Base-by-base conservation (phyloP, 2,329 filamentous ascomycete genomes). In the Falciphora oryzae region DNA sequence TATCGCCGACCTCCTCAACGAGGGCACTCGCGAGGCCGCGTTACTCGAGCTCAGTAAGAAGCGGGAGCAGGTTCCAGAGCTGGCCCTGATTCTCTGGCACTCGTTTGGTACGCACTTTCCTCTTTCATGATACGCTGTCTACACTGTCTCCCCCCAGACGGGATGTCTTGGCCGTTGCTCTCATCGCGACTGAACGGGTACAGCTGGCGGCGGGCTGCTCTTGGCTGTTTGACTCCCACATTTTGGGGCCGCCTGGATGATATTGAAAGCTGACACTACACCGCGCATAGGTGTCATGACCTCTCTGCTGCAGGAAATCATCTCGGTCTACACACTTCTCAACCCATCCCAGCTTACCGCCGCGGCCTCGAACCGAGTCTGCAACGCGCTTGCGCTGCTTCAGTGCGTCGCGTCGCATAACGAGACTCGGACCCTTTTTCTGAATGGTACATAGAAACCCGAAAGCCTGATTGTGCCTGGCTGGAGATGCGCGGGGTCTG, bases 341-440 rank as follows among this genome's bases (percentile, higher is more conserved):
- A 99, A 97, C 76, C 95, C 95, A 7, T 97, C 93, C 62, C 94
- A 98, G 79, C 86, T 99, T 72, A 99, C 95, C 10, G 95, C 95
- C 3, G 93, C 95, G n/a, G 94, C 95, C 22, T 96, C 92, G 4
- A 99, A 99, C 80, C 85, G 95, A 69, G 95, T 99, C 65, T 99
- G 95, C 81, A 99, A 99, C 77, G 95, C 95, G 53, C 85, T 99
- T 67, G 95, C 95, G 32, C 85, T 99, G 67, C 84, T 99, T 60
- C 95, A 99, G 78, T 99, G 95, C 73, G 95, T 99, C 67, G 95
- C 95, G 56, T 97, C 93, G 60, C 95, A 99, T 80, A 96, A 96
- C 70, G 95, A 99, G 74, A 99, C 95, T 28, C 87, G 95, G 69
- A 93, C 90, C 38, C 83, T 99, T 44, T 99, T 99, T 76, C 80